phyloP scores from a whole-genome alignment of 1,284 basidiomycete genomes.

The Malassezia vespertilionis region DNA sequence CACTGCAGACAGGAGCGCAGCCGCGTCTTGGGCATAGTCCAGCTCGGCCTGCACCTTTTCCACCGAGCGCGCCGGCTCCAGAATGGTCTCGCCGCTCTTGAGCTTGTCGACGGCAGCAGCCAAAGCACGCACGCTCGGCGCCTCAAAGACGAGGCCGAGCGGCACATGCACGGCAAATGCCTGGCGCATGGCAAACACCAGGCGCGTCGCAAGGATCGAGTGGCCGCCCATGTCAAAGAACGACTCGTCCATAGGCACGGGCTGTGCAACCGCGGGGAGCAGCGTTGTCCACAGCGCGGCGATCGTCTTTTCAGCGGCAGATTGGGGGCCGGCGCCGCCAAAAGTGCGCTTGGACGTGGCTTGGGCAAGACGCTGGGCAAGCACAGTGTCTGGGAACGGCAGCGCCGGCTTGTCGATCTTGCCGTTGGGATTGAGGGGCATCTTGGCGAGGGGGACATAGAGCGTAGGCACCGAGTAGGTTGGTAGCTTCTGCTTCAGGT shows the following conservation, averaged over 20 bases:
- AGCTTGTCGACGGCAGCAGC: constrained; percentile 68
- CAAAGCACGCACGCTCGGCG: constrained; percentile 74
- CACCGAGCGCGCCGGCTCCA: constrained; percentile 47
- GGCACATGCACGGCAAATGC: constrained; percentile 82
- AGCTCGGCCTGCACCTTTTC: constrained; percentile 37
- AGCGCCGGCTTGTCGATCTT: constrained; percentile 98
- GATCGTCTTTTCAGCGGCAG: constrained; percentile 68
- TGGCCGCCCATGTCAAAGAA: constrained; percentile 99
- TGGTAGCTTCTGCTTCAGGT: constrained; percentile 93
- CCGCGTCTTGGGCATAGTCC: constrained; percentile 68
- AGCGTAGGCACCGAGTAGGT: constrained; percentile 50
- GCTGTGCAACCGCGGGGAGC: constrained; percentile 66
- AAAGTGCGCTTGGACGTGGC: constrained; percentile 21
- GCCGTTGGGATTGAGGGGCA: constrained; percentile 97
- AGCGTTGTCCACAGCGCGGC: constrained; percentile 67
- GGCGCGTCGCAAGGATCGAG: constrained; percentile 89
- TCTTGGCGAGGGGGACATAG: constrained; percentile 78
- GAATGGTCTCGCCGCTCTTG: constrained; percentile 68
- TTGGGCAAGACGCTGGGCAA: constrained; percentile 48
- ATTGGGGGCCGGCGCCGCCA: constrained; percentile 34
- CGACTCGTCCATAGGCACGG: constrained; percentile 77
- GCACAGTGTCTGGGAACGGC: constrained; percentile 94
- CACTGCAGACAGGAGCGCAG: constrained; percentile 53
- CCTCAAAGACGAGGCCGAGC: constrained; percentile 81
- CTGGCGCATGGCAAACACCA: constrained; percentile 94